Base-by-base conservation (phyloP, 441 rosid genomes). In the Erysimum pusillum region DNA sequence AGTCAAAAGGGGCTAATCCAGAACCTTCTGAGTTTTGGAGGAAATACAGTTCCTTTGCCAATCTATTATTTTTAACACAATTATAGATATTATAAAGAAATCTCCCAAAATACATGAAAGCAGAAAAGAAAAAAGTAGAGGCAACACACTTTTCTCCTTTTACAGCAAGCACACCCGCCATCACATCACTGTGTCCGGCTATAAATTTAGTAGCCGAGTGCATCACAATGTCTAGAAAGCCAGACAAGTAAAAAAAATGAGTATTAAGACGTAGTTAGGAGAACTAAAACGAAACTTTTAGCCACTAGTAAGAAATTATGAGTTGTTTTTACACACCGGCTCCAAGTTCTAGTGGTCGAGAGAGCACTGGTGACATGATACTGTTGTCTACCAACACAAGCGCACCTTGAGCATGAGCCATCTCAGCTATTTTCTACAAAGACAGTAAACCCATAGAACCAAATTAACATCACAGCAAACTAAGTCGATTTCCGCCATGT, bases 1-100 rank as follows among this genome's bases (percentile, higher is more conserved):
- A 93, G 79, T 95, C 99, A 64, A 93, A 93, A 49, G 99, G 99
- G 68, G 98, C 90, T 77, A 95, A 81, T 46, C 97, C 99, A 75
- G 98, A 85, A 77, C 99, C 99, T 80, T 87, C 98, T 5, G 97
- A 93, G 79, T 93, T 95, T 87, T 95, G 97, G 35, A 95, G 90
- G 85, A 93, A 91, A 87, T 90, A 88, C 82, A 95, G 58, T 61
- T 85, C 88, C 79, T 83, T 86, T 64, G 89, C 98, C 87, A 95
- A 86, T 71, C 99, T 94, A 82, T 51, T 13, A 45, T 57, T 36
- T 71, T 49, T 15, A 53, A 51, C 31, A 51, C 22, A 4, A 48
- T 17, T 17, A 8, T 17, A 46, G 25, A 48, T 8, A 8, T 17
- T 48, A 8, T 11, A 17, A 17, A 1, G 32, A 14, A 32, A 41